Evolutionary conservation across 179 eudicot species (phyloP).

Genomic region (Pouteria campechiana): DNA sequence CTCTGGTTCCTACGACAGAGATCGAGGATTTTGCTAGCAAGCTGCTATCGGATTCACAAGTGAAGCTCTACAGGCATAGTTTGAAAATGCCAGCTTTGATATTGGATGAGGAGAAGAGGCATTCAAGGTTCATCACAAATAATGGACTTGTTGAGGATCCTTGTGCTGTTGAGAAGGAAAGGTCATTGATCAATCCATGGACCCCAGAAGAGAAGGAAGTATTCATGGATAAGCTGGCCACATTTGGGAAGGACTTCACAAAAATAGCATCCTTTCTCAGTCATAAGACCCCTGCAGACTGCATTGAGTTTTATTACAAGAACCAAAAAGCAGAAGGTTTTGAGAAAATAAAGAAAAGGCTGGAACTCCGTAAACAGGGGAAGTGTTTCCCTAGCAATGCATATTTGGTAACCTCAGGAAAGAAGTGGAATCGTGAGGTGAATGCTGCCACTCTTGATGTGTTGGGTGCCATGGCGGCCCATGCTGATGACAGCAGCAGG

Average conservation of each 20-base stretch:
- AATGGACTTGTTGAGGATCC: conserved; percentile 90
- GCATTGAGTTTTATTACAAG: conserved; percentile 89
- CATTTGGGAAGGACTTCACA: conserved; percentile 68
- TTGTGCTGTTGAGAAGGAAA: conserved; percentile 69
- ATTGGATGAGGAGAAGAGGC: conserved; percentile 47
- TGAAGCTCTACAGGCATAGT: conserved; percentile 34
- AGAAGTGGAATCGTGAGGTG: conserved; percentile 52
- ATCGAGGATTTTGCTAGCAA: conserved; percentile 33
- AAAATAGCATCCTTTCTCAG: conserved; percentile 79
- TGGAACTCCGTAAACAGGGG: conserved; percentile 33
- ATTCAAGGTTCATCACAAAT: conserved; percentile 47
- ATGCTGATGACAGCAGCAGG: conserved; percentile 44
- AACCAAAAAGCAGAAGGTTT: conserved; percentile 82
- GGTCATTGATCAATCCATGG: conserved; percentile 72
- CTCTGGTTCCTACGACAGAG: conserved; percentile 45
- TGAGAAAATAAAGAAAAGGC: conserved; percentile 49
- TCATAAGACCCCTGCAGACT: conserved; percentile 82
- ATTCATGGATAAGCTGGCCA: conserved; percentile 62
- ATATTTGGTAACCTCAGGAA: conserved; percentile 66
- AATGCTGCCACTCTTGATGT: conserved; percentile 77
- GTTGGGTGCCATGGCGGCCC: conserved; percentile 69
- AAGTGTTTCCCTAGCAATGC: conserved; percentile 39
- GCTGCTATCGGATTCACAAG: conserved; percentile 55
- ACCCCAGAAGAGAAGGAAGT: conserved; percentile 55
- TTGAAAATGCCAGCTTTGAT: conserved; percentile 84